These are phyloP conservation scores for Apiotrichum laibachii DNA, from an alignment of 1,284 basidiomycete genomes.

Conservation along the genomic window DNA sequence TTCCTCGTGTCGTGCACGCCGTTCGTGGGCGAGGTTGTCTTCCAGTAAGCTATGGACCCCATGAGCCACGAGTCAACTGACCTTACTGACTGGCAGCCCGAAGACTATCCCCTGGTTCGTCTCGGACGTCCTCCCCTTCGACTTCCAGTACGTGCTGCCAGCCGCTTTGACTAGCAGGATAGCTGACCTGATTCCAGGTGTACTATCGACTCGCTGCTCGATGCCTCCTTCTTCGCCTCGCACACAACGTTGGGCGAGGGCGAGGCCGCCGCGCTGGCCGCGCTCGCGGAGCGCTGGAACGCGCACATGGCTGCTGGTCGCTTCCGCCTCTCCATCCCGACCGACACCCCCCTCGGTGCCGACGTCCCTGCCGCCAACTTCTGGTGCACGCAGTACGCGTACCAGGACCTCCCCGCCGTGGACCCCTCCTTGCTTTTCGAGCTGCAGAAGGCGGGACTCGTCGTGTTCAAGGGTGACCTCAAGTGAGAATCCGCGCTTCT, in stretches of 20 bases:
- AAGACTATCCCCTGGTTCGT: conserved; percentile 87
- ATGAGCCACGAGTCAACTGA: no score
- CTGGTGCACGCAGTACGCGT: conserved; percentile 81
- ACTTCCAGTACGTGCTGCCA: conserved; percentile 58
- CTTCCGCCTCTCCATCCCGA: conserved; percentile 71
- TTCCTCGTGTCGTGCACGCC: conserved; percentile 86
- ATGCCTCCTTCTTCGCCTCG: conserved; percentile 60
- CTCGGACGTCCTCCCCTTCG: conserved; percentile 78
- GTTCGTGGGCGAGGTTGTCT: conserved; percentile 72
- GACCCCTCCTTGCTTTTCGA: conserved; percentile 62
- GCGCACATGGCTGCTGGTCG: conserved; percentile 65
- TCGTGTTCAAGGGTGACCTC: conserved; percentile 94
- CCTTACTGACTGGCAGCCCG: conserved; percentile 56
- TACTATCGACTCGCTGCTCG: conserved; percentile 54
- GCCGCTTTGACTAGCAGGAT: no score
- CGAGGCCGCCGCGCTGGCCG: conserved; percentile 52
- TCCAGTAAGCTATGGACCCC: no score
- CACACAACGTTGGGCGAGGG: conserved; percentile 51
- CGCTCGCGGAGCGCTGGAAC: conserved; percentile 72
- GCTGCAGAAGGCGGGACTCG: conserved; percentile 67
- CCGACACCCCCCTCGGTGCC: conserved; percentile 63
- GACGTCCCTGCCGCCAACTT: conserved; percentile 57
- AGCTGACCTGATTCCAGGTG: conserved; percentile 29
- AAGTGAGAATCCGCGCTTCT: no score
- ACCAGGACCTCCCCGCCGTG: conserved; percentile 69